These are phyloP conservation scores for Mycena latifolia DNA, from an alignment of 768 basidiomycete genomes.

Conservation along the genomic window DNA sequence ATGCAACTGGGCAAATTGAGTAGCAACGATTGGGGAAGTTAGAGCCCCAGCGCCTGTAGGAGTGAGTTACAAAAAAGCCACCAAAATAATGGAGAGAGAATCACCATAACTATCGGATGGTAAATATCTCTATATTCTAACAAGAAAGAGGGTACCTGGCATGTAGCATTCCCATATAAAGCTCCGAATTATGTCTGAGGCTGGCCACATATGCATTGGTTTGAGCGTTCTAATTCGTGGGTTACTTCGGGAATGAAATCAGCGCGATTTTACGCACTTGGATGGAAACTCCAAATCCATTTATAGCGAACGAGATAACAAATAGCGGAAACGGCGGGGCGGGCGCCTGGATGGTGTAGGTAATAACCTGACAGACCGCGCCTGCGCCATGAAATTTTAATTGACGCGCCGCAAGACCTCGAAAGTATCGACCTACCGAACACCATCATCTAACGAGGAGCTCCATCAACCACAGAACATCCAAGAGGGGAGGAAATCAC, in stretches of 20 bases:
- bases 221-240: constrained; percentile 58
- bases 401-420: constrained; percentile 4
- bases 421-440: constrained; percentile 29
- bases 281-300: constrained; percentile 64
- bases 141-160: constrained; percentile 37
- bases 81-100: neutral
- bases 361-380: constrained; percentile 54
- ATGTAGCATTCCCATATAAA: constrained; percentile 67
- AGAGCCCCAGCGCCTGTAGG: constrained; percentile 59
- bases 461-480: neutral
- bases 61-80: neutral
- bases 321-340: constrained; percentile 68
- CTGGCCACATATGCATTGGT: constrained; percentile 67
- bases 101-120: constrained; percentile 54
- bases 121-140: too few relatives aligned
- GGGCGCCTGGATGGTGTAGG: constrained; percentile 58
- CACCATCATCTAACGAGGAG: constrained; percentile 22
- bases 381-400: constrained; percentile 45
- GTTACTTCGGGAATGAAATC: neutral
- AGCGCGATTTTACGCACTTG: constrained; percentile 44
- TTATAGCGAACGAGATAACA: constrained; percentile 56
- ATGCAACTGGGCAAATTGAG: constrained; percentile 65
- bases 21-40: constrained; percentile 71
- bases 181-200: constrained; percentile 54
- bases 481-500: constrained; percentile 37